Percentiles rank a stretch among this genome's conserved stretches.
These are phyloP conservation scores for Saccharomyces hybrid DNA, from an alignment of 1,139 yeast genomes.

Conservation along the genomic window DNA sequence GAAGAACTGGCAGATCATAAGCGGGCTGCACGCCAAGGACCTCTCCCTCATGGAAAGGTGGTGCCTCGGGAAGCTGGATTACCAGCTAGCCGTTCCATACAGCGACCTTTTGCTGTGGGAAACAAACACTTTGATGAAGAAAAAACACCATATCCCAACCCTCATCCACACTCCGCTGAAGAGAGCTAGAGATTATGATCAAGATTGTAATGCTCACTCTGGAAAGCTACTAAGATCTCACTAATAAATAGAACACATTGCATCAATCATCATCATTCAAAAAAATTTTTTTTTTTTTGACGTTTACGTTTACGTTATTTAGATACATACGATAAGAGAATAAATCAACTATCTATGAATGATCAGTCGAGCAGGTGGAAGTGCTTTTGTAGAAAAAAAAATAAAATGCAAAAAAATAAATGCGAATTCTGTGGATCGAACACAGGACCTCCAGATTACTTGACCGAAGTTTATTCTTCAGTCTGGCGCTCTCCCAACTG, in stretches of 20 bases:
- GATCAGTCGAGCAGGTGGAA: too few species aligned
- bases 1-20: constrained; percentile 27
- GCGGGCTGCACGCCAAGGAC: constrained; percentile 22
- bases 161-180: neutral
- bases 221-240: neutral
- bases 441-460: constrained; percentile 77
- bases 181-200: neutral
- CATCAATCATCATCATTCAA: too few species aligned
- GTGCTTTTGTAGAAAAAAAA: too few species aligned
- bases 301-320: too few species aligned
- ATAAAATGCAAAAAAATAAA: constrained; percentile 26
- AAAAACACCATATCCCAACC: too few species aligned
- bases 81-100: constrained; percentile 13
- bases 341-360: too few species aligned
- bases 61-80: constrained; percentile 24
- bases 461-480: constrained; percentile 27
- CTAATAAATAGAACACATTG: neutral
- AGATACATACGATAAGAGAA: too few species aligned
- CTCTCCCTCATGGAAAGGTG: constrained; percentile 28
- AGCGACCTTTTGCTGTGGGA: neutral
- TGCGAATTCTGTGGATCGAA: constrained; percentile 87
- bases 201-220: neutral
- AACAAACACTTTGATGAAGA: neutral
- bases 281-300: too few species aligned
- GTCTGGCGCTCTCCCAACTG: constrained; percentile 27